Evolutionary conservation across 2,329 filamentous ascomycete genomes (phyloP), one percentile per base, ranked within the genome.

Genomic region (Diaporthe amygdali): DNA sequence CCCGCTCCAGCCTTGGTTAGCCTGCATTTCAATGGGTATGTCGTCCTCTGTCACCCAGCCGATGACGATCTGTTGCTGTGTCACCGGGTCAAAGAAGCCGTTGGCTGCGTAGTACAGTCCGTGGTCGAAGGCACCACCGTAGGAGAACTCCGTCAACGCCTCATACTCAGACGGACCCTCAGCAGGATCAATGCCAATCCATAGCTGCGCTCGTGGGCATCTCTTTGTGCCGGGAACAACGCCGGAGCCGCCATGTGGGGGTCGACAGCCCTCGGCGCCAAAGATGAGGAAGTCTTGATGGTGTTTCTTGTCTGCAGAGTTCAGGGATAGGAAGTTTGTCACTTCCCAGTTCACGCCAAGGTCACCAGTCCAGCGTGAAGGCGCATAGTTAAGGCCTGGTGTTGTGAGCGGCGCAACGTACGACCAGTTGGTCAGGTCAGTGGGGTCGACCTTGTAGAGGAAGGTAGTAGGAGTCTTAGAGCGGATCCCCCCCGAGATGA

Each of bases 11-110:
- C 83, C 84, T 74, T 87, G 84, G 0, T 77, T 75, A 69, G 84
- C 79, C 4, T 84, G 82, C 17, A 82, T 73, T 3, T 77, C 73
- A 69, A 86, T 79, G 0, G 84, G 81, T 4, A 88, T 73, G 66
- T 87, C 84, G 15, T 88, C 86, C 73, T 88, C 86, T 1, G 81
- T 83, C 44, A 88, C 78, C 86, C 86, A 88, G 4, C 85, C 85
- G 76, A 82, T 87, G 1, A 84, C 79, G 5, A 88, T 79, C 14
- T 82, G 79, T 49, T 79, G 79, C 0, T 79, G 75, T 0, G 83
- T 81, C 5, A 80, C 74, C 0, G 85, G 83, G 55, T 88, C 84
- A 72, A 79, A 81, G 73, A 86, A 88, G 0, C 84, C 83, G 68
- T 85, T 87, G 4, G 84, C 83, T 0, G 86, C 86, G 66, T 88